Evolutionary conservation across 2,329 filamentous ascomycete genomes (phyloP).

Genomic region (Stenocarpella maydis): DNA sequence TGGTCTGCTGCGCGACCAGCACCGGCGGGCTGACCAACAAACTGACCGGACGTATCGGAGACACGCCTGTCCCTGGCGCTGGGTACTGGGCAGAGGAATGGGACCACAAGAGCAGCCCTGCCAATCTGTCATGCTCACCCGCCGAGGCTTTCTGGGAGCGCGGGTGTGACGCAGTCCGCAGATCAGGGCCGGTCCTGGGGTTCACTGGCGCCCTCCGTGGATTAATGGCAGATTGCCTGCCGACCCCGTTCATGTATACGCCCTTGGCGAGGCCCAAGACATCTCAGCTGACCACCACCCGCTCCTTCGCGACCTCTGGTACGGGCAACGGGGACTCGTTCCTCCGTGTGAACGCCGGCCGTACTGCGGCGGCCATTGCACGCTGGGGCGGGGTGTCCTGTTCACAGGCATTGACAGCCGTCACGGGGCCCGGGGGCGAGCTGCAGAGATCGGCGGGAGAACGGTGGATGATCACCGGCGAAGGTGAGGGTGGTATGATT

Average conservation of each 20-base stretch:
- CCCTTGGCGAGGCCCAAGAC: conserved; percentile 39
- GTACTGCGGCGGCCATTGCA: conserved; percentile 77
- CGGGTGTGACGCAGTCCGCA: conserved; percentile 12
- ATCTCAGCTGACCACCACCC: conserved; percentile 46
- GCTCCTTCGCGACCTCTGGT: conserved; percentile 70
- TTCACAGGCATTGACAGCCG: conserved; percentile 64
- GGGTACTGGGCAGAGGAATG: conserved; percentile 93
- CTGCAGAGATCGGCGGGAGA: conserved; percentile 77
- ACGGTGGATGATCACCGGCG: conserved; percentile 76
- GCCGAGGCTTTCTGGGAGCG: conserved; percentile 32
- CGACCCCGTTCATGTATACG: conserved; percentile 53
- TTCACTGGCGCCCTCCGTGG: conserved; percentile 54
- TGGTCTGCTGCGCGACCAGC: conserved; percentile 73
- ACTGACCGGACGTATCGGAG: conserved; percentile 82
- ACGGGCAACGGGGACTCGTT: conserved; percentile 93
- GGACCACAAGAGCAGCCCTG: conserved; percentile 58
- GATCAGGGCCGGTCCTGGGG: conserved; percentile 46
- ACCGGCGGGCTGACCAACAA: conserved; percentile 90
- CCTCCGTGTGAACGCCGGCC: conserved; percentile 73
- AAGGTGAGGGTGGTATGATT: conserved; percentile 87
- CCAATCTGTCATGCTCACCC: background rate
- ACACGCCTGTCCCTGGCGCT: conserved; percentile 83
- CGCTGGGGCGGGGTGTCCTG: conserved; percentile 66
- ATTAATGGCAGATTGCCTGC: conserved; percentile 68
- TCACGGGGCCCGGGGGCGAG: conserved; percentile 77